Evolutionary conservation across 805 yeast species (phyloP).

Genomic region (Candida golubevii): DNA sequence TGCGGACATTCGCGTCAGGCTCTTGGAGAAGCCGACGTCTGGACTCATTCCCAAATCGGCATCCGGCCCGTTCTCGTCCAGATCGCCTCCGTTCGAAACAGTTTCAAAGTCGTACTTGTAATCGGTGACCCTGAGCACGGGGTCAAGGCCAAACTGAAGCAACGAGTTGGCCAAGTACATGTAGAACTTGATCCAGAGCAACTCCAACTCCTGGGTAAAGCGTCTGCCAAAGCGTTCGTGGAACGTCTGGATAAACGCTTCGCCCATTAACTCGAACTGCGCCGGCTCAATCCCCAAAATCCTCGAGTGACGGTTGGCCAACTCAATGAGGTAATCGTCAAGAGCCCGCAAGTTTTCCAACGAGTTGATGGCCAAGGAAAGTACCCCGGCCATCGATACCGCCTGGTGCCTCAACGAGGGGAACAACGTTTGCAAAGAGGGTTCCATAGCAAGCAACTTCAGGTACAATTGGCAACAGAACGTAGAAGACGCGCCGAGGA

Average conservation of each 20-base stretch:
- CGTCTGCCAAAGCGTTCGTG: conserved; percentile 55
- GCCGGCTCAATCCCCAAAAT: conserved; percentile 68
- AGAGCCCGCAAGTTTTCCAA: conserved; percentile 55
- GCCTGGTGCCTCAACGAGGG: conserved; percentile 81
- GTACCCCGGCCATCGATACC: conserved; percentile 71
- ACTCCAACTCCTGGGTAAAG: conserved; percentile 58
- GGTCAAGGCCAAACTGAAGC: conserved; percentile 57
- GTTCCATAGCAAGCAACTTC: conserved; percentile 58
- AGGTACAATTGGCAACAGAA: conserved; percentile 76
- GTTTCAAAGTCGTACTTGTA: not conserved
- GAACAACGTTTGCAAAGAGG: conserved; percentile 57
- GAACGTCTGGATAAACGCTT: conserved; percentile 63
- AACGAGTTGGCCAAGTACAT: conserved; percentile 65
- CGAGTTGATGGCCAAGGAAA: conserved; percentile 61
- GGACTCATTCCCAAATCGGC: not conserved
- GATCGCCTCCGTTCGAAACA: not conserved
- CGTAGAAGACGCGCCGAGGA: conserved; percentile 39
- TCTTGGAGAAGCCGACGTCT: too few species aligned
- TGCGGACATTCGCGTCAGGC: conserved; percentile 4
- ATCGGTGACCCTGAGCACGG: conserved; percentile 25
- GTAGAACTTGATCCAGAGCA: conserved; percentile 68
- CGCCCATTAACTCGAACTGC: conserved; percentile 69
- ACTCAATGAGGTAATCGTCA: conserved; percentile 54
- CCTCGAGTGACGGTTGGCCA: conserved; percentile 74
- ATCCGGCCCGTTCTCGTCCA: conserved; percentile 1